Conservation (phyloP, 805 yeast species). For the Priceomyces medius region DNA sequence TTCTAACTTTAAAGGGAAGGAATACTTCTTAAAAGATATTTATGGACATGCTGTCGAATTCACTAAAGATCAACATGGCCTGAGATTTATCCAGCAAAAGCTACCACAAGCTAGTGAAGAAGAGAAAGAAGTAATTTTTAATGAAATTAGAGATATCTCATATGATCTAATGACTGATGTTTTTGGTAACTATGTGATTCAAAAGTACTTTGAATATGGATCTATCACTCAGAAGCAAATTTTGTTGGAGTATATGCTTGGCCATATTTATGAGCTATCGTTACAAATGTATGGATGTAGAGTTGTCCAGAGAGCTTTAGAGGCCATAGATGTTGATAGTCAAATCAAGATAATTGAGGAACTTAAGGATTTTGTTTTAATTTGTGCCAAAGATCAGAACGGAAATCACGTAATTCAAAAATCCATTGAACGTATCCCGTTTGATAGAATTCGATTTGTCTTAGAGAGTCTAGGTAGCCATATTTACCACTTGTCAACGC, state of each 20-base stretch:
- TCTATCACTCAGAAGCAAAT: slow-evolving; percentile 64
- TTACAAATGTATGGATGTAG: slow-evolving; percentile 98
- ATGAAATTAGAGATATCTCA: slow-evolving; percentile 74
- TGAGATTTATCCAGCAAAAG: slow-evolving; percentile 92
- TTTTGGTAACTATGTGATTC: slow-evolving; percentile 96
- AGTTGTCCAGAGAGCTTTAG: slow-evolving; percentile 92
- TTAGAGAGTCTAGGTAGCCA: slow-evolving; percentile 66
- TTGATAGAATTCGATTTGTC: slow-evolving; percentile 66
- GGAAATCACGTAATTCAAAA: slow-evolving; percentile 98
- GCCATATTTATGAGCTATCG: slow-evolving; percentile 71
- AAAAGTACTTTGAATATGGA: slow-evolving; percentile 87
- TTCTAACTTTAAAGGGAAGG: slow-evolving; percentile 56
- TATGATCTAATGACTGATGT: slow-evolving; percentile 90
- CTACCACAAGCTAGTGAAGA: slow-evolving; percentile 65
- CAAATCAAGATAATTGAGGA: slow-evolving; percentile 71
- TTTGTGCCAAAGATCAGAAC: slow-evolving; percentile 79
- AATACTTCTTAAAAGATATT: slow-evolving; percentile 66
- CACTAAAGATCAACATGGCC: slow-evolving; percentile 95
- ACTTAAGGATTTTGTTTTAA: slow-evolving; percentile 61
- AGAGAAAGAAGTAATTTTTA: slow-evolving; percentile 74
- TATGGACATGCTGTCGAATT: slow-evolving; percentile 88
- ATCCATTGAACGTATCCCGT: slow-evolving; percentile 83
- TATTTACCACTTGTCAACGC: slow-evolving; percentile 84
- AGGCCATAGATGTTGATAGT: slow-evolving; percentile 60
- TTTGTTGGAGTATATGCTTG: slow-evolving; percentile 68